Base-by-base conservation (phyloP, 1,284 basidiomycete species). In the Fomes fomentarius region DNA sequence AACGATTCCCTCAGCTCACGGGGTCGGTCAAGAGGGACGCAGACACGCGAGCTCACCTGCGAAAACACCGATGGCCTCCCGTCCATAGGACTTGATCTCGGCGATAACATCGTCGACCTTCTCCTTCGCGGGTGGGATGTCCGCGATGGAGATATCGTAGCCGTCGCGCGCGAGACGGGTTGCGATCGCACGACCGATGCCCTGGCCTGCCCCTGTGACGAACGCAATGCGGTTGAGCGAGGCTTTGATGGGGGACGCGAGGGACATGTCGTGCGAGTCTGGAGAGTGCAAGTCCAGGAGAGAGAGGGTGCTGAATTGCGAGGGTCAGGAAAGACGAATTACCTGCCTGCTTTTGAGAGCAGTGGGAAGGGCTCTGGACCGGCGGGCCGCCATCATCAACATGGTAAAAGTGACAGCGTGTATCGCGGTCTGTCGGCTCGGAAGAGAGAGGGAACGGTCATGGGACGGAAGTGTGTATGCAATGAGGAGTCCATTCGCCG, bases 101-200 rank as follows among this genome's bases (percentile, higher is more conserved):
- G 67, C 59, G 22, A 67, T 62, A 15, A 73, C 69, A 1, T 58
- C 62, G 25, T 71, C 62, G 6, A 73, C 65, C 45, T 63, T 67
- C 9, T 56, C 60, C 53, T 67, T 60, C n/a, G 68, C 67, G 3
- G 60, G 40, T 6, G 69, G 60, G 40, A 74, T 65, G 60, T 77
- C 76, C 4, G 69, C 72, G 51, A 77, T 66, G 34, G 70, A 68
- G 54, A 77, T 54, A 53, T 74, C 70, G 63, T 69, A 70, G 6
- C 76, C 76, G 50, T 77, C 73, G 38, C 66, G 48, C 22, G 76
- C 72, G 50, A 81, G 73, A 41, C 75, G 70, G 43, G 69, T 54
- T 19, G 76, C 70, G 56, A 78, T 76, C 50, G 75, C 72, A 37
- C 69, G 70, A 6, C 77, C 76, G 48, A 78, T 75, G 35, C 77